Evolutionary conservation across 768 basidiomycete genomes (phyloP).

Genomic region (Amanita thiersii): DNA sequence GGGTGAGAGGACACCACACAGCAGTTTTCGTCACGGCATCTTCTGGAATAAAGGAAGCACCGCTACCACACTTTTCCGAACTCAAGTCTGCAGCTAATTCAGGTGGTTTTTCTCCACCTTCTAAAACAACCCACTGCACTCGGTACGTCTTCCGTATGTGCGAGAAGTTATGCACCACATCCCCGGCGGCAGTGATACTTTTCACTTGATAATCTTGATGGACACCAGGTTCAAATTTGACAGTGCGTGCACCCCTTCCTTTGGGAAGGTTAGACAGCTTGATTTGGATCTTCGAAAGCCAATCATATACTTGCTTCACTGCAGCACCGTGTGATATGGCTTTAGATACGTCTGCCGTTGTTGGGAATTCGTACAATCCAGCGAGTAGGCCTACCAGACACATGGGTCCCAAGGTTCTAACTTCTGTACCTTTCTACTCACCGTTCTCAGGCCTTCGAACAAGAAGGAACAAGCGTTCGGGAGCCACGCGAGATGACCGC

Average conservation of each 20-base stretch:
- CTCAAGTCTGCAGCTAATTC: conserved; percentile 11
- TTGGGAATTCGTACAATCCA: conserved; percentile 84
- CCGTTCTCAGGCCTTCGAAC: conserved; percentile 80
- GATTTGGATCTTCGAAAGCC: conserved; percentile 31
- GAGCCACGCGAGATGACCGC: conserved; percentile 25
- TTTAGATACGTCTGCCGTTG: conserved; percentile 44
- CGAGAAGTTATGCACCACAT: conserved; percentile 79
- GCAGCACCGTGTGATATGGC: conserved; percentile 31
- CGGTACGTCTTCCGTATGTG: conserved; percentile 87
- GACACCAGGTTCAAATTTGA: conserved; percentile 5
- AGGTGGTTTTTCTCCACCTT: conserved; percentile 47
- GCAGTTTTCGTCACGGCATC: conserved; percentile 15
- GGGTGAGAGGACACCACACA: conserved; percentile 47
- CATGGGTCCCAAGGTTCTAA: conserved; percentile 6
- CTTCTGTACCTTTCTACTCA: conserved; percentile 23
- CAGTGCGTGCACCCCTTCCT: conserved; percentile 1
- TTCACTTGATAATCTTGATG: conserved; percentile 23
- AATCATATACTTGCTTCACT: conserved; percentile 23
- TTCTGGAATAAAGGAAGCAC: conserved; percentile 8
- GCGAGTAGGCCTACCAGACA: conserved; percentile 69
- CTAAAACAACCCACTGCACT: conserved; percentile 60
- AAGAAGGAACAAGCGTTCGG: conserved; percentile 61
- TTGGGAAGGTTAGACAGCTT: conserved; percentile 4
- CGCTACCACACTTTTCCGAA: conserved; percentile 15
- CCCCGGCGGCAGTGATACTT: conserved; percentile 44